Conservation (phyloP, 768 basidiomycete genomes). For the Floccularia luteovirens region DNA sequence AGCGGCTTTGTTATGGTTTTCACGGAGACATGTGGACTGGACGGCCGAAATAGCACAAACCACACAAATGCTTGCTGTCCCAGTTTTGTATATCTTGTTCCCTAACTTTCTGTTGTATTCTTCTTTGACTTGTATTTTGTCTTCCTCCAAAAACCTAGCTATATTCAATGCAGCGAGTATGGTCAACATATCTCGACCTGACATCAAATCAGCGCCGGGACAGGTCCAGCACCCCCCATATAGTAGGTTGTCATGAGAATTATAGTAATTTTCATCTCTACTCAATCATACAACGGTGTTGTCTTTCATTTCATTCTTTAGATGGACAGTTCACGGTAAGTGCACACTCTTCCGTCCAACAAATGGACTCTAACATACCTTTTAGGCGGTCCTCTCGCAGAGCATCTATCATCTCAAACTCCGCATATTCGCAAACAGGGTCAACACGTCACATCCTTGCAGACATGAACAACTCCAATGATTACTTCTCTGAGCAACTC, state of each 20-base stretch:
- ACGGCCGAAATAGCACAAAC: too few relatives aligned
- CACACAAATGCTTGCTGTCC: too few relatives aligned
- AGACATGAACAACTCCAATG: conserved; percentile 14
- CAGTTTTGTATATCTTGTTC: too few relatives aligned
- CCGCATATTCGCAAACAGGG: conserved; percentile 34
- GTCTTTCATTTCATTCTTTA: conserved; percentile 14
- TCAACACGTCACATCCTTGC: conserved; percentile 42
- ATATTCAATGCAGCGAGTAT: conserved; percentile 41
- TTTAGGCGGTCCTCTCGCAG: conserved; percentile 19
- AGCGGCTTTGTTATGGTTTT: too few relatives aligned
- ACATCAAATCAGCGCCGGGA: conserved; percentile 6
- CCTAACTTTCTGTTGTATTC: too few relatives aligned
- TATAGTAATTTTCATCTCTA: conserved; percentile 8
- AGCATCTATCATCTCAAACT: conserved; percentile 30
- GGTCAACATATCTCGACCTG: conserved; percentile 46
- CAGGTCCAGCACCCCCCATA: conserved; percentile 8
- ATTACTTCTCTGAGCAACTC: conserved; percentile 16
- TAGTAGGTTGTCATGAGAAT: conserved; percentile 10
- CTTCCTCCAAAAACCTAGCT: too few relatives aligned
- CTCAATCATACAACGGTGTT: conserved; percentile 3
- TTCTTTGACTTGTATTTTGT: too few relatives aligned
- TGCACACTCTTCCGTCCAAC: conserved; percentile 2
- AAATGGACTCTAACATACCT: conserved; percentile 1
- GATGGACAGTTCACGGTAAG: conserved; percentile 19
- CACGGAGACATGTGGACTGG: too few relatives aligned